These are phyloP conservation scores for Neohortaea acidophila DNA, from an alignment of 495 filamentous ascomycete genomes.

Conservation along the genomic window DNA sequence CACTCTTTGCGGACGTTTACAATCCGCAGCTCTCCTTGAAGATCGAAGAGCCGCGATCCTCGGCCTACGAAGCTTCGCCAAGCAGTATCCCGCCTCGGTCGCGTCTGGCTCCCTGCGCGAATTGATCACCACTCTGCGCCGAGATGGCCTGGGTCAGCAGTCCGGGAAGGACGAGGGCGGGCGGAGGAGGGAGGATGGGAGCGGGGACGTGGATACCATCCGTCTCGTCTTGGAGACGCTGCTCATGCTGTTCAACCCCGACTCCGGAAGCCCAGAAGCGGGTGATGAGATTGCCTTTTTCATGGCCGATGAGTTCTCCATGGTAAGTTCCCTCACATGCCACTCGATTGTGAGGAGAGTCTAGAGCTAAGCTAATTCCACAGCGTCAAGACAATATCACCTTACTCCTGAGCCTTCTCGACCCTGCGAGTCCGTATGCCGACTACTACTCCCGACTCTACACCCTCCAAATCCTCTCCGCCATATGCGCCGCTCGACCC, in stretches of 20 bases:
- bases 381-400: slow-evolving; percentile 97
- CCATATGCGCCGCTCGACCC: slow-evolving; percentile 71
- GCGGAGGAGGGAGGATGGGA: slow-evolving; percentile 30
- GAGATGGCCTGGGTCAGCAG: slow-evolving; percentile 53
- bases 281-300: slow-evolving; percentile 93
- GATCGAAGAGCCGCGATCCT: slow-evolving; percentile 86
- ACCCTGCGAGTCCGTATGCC: slow-evolving; percentile 33
- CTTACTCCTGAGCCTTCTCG: slow-evolving; percentile 72
- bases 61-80: slow-evolving; percentile 86
- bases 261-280: slow-evolving; percentile 69
- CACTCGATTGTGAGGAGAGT: background rate
- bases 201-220: slow-evolving; percentile 74
- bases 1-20: slow-evolving; percentile 68
- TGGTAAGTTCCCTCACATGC: slow-evolving; percentile 36
- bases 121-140: slow-evolving; percentile 67
- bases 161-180: slow-evolving; percentile 21
- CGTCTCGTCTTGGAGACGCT: slow-evolving; percentile 90
- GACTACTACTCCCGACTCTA: slow-evolving; percentile 94
- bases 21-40: slow-evolving; percentile 77
- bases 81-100: slow-evolving; percentile 90
- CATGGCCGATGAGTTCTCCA: slow-evolving; percentile 96
- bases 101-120: slow-evolving; percentile 76
- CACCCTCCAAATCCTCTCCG: slow-evolving; percentile 74
- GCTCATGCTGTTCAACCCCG: slow-evolving; percentile 74
- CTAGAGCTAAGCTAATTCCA: slow-evolving; percentile 32